Percentiles rank a stretch among this genome's conserved stretches.
Evolutionary conservation across 768 basidiomycete species (phyloP).

Genomic region (Mycena olivaceomarginata): DNA sequence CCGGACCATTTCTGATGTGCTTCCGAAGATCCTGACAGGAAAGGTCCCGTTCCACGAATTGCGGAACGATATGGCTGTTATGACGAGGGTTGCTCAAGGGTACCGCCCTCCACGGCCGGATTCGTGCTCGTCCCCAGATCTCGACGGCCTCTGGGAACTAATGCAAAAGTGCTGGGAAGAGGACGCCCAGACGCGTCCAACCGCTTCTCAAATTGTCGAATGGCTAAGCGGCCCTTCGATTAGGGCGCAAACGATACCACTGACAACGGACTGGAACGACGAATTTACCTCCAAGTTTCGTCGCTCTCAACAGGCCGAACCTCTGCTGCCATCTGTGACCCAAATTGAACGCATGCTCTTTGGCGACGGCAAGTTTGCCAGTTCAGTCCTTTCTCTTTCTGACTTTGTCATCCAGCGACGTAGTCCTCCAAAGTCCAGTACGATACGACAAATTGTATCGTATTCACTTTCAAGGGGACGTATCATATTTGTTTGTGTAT

Average conservation of each 20-base stretch:
- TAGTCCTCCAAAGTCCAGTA: too few species aligned
- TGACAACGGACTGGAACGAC: slow-evolving; percentile 27
- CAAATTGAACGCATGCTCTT: too few species aligned
- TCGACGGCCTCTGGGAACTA: slow-evolving; percentile 18
- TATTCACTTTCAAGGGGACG: too few species aligned
- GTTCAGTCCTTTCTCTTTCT: too few species aligned
- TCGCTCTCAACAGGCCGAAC: too few species aligned
- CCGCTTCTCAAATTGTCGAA: slow-evolving; percentile 14
- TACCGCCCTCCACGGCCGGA: neutral
- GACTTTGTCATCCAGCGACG: too few species aligned
- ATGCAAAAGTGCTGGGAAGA: slow-evolving; percentile 22
- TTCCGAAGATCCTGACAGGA: neutral
- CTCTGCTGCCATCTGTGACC: too few species aligned
- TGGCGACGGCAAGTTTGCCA: neutral
- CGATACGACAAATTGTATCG: too few species aligned
- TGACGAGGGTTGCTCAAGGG: neutral
- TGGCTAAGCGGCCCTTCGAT: slow-evolving; percentile 9
- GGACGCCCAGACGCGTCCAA: neutral
- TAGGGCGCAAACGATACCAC: slow-evolving; percentile 25
- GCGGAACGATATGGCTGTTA: neutral
- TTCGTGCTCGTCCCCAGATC: neutral
- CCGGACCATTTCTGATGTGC: neutral
- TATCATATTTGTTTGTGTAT: too few species aligned
- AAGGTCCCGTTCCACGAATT: neutral
- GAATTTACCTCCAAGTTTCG: slow-evolving; percentile 23